Conservation (phyloP, 768 basidiomycete genomes). For the Suillus hirtellus region DNA sequence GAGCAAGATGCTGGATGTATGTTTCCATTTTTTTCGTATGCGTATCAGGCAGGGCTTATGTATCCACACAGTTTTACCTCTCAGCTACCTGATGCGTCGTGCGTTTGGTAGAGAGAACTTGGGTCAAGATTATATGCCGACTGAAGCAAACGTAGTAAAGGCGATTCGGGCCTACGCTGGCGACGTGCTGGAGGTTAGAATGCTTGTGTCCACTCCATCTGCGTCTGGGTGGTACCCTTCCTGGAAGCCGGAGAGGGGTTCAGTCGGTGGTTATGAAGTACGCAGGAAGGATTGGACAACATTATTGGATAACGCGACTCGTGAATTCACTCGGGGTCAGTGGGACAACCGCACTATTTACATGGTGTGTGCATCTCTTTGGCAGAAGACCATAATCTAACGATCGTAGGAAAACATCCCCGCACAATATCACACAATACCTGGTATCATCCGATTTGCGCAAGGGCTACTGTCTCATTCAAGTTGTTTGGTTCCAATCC, state of each 20-base stretch:
- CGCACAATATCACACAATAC: conserved; percentile 46
- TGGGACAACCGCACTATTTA: conserved; percentile 73
- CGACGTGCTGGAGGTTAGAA: conserved; percentile 56
- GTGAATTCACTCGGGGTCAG: conserved; percentile 38
- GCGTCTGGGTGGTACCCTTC: conserved; percentile 39
- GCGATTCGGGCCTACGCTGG: conserved; percentile 53
- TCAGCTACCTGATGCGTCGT: conserved; percentile 52
- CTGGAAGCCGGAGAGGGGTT: conserved; percentile 29
- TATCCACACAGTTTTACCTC: conserved; percentile 52
- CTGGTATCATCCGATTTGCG: conserved; percentile 51
- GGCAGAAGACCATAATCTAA: conserved; percentile 9
- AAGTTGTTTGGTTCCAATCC: conserved; percentile 35
- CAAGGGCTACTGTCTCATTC: conserved; percentile 32
- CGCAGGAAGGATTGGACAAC: conserved; percentile 50
- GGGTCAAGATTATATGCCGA: conserved; percentile 18
- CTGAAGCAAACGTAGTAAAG: conserved; percentile 54
- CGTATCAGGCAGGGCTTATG: conserved; percentile 14
- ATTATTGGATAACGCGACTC: conserved; percentile 22
- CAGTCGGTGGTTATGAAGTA: conserved; percentile 63
- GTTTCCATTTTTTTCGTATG: conserved; percentile 24
- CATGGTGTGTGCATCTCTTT: conserved; percentile 42
- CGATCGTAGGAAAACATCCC: conserved; percentile 69
- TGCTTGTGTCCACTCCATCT: conserved; percentile 51
- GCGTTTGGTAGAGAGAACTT: conserved; percentile 29
- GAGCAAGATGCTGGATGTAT: conserved; percentile 47